These are phyloP conservation scores for Pseudocercospora crystallina DNA, from an alignment of 2,329 filamentous ascomycete genomes.

Conservation along the genomic window DNA sequence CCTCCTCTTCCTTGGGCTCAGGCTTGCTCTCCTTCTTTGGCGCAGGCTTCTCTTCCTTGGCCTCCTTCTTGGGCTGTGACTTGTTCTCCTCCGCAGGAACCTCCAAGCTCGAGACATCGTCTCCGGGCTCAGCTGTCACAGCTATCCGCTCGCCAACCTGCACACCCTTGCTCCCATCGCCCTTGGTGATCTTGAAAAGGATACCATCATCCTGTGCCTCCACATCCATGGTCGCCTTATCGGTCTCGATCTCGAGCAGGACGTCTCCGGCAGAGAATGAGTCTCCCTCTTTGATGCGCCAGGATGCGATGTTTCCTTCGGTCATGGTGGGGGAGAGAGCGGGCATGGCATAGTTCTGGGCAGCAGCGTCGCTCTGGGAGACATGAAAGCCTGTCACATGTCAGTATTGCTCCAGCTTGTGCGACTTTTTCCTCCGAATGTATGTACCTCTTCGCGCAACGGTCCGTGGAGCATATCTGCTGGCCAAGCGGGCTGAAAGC, in stretches of 20 bases:
- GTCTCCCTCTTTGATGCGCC: constrained; percentile 86
- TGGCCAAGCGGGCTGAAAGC: constrained; percentile 30
- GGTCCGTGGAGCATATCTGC: constrained; percentile 28
- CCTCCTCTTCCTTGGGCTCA: constrained; percentile 7
- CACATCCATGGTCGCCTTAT: constrained; percentile 93
- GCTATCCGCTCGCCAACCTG: constrained; percentile 80
- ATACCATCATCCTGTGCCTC: constrained; percentile 89
- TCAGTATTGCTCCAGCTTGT: constrained; percentile 8
- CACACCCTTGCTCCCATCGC: constrained; percentile 72
- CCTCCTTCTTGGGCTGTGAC: constrained; percentile 14
- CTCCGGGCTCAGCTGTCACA: constrained; percentile 76
- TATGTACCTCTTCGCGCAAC: constrained; percentile 28
- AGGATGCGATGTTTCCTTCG: constrained; percentile 81
- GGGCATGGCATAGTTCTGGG: constrained; percentile 88
- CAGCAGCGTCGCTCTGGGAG: constrained; percentile 54
- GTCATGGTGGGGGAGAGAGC: constrained; percentile 92
- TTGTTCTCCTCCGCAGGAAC: constrained; percentile 66
- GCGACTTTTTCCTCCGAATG: background rate
- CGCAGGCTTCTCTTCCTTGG: constrained; percentile 11
- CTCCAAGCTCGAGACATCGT: constrained; percentile 72
- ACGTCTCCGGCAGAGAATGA: constrained; percentile 80
- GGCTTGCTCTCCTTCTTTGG: constrained; percentile 16
- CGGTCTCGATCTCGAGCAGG: constrained; percentile 87
- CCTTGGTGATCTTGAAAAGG: constrained; percentile 76
- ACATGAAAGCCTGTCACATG: constrained; percentile 26